Base-by-base conservation (phyloP, 306 rosid genomes). In the Begonia loranthoides region DNA sequence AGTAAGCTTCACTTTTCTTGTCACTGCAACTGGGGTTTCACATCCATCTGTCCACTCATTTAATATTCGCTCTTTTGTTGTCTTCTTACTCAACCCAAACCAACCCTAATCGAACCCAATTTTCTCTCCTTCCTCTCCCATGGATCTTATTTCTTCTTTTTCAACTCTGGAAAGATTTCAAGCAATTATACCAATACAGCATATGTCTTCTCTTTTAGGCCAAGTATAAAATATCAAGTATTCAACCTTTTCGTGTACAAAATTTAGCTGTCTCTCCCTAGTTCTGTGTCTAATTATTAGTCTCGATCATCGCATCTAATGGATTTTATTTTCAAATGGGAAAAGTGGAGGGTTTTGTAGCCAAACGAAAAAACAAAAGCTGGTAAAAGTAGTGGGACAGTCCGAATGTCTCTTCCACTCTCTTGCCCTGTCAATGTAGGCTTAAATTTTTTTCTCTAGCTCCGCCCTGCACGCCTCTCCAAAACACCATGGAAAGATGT, bases 301-400 rank as follows among this genome's bases (percentile, higher is more conserved):
- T 59, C 68, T 51, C 39, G 28, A 72, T 54, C 67, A 50, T 58
- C 41, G 58, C 68, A 68, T 69, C 68, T 65, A 69, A 65, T 62
- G 57, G 61, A 69, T 72, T n/a, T n/a, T 61, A 68, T 68, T 41
- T 57, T 61, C n/a, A 64, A 64, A 21, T 39, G 64, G 59, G 57
- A 71, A 71, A 56, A 58, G 70, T 58, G 11, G 11, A 44, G 39
- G 14, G 50, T 21, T 22, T 54, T 44, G 70, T 64, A 43, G 68
- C 58, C 6, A 14, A 45, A 44, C 36, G 47, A 43, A 9, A n/a
- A n/a, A 10, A 39, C 6, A 65, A 83, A 76, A 73, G 82, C 74
- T 69, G 86, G 66, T 56, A 77, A 75, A 88, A 86, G 58, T 34
- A 46, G 93, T 84, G 96, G 93, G 95, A 81, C 96, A 84, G 77